phyloP scores from a whole-genome alignment of 2,329 filamentous ascomycete genomes.

The Zasmidium cellare region DNA sequence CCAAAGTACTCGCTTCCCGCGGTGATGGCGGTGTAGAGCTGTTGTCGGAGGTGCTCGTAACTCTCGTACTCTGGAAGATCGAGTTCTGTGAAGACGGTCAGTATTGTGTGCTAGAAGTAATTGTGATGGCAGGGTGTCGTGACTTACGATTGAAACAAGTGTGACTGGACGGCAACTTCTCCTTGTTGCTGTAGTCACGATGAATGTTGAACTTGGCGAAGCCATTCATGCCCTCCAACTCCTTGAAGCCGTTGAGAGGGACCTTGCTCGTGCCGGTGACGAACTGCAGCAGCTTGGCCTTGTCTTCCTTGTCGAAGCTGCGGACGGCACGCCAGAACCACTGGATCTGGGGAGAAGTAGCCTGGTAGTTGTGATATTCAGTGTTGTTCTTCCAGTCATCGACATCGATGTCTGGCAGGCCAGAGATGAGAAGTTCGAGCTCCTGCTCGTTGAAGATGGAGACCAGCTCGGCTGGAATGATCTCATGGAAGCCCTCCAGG shows the following conservation, averaged over 20 bases:
- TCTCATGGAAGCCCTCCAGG: slow-evolving; percentile 84
- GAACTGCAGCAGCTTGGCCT: slow-evolving; percentile 94
- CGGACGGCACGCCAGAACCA: slow-evolving; percentile 99
- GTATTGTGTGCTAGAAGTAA: no score
- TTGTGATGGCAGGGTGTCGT: no score
- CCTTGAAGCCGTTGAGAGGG: slow-evolving; percentile 96
- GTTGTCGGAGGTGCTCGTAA: slow-evolving; percentile 85
- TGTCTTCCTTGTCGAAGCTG: slow-evolving; percentile 98
- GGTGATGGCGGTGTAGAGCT: slow-evolving; percentile 94
- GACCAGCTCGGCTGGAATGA: slow-evolving; percentile 90
- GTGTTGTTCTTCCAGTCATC: slow-evolving; percentile 99
- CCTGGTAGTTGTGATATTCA: slow-evolving; percentile 96
- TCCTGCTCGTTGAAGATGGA: slow-evolving; percentile 99
- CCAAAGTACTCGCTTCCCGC: slow-evolving; percentile 96
- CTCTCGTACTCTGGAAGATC: slow-evolving; percentile 97
- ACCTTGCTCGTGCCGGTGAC: slow-evolving; percentile 98
- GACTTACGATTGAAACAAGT: slow-evolving; percentile 98
- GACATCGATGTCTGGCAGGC: slow-evolving; percentile 93
- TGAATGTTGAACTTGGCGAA: slow-evolving; percentile 98
- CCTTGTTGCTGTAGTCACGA: slow-evolving; percentile 94
- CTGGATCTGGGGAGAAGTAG: slow-evolving; percentile 92
- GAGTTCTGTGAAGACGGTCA: slow-evolving; percentile 67
- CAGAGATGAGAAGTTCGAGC: slow-evolving; percentile 92
- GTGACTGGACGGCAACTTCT: slow-evolving; percentile 91
- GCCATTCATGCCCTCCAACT: slow-evolving; percentile 98